Conservation (phyloP, 345 rosid genomes). For the Eucalyptus regnans region DNA sequence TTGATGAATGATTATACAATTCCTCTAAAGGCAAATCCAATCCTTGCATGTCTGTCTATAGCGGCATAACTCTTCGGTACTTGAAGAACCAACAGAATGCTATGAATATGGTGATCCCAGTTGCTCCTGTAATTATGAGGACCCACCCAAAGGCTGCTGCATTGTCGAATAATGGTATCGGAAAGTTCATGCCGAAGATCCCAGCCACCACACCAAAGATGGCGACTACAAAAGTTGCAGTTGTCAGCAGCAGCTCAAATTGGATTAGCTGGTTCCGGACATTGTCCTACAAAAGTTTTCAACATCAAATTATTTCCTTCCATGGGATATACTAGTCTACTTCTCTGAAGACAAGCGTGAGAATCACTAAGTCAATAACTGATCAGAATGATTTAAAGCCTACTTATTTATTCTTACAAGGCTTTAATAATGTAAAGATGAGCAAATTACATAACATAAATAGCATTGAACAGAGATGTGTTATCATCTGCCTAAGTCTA, state of each 20-base stretch:
- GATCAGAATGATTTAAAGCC: background rate
- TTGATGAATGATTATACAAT: background rate
- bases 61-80: constrained; percentile 83
- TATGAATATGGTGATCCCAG: constrained; percentile 50
- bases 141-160: constrained; percentile 84
- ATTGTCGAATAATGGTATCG: constrained; percentile 53
- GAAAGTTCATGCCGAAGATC: constrained; percentile 90
- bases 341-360: background rate
- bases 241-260: constrained; percentile 83
- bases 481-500: background rate
- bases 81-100: constrained; percentile 92
- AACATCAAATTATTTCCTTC: background rate
- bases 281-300: constrained; percentile 50
- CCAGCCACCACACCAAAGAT: constrained; percentile 98
- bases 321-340: background rate
- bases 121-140: constrained; percentile 53
- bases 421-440: background rate
- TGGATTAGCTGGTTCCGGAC: constrained; percentile 97
- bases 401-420: background rate
- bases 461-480: background rate
- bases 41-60: constrained; percentile 6
- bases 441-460: background rate
- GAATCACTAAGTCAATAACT: background rate
- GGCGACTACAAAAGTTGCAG: constrained; percentile 91
- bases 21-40: background rate